phyloP scores from a whole-genome alignment of 78 protist genomes.

The Dictyostelium capitatum region DNA sequence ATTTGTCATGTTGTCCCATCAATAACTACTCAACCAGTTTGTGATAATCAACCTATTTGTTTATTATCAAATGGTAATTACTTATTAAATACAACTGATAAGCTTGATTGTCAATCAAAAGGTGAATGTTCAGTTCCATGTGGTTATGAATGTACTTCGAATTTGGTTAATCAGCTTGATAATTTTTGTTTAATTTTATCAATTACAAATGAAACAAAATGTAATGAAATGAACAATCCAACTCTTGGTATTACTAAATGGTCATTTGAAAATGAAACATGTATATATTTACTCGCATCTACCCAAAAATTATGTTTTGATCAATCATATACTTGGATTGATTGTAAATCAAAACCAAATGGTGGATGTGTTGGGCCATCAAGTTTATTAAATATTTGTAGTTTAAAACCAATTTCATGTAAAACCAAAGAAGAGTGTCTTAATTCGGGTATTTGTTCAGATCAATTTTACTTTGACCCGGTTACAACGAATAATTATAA shows the following conservation, averaged over 20 bases:
- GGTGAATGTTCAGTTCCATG: background rate
- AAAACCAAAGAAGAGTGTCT: background rate
- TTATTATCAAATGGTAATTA: background rate
- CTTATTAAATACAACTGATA: background rate
- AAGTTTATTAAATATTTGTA: background rate
- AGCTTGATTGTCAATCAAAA: background rate
- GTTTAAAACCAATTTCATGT: background rate
- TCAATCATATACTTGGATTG: background rate
- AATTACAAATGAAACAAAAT: background rate
- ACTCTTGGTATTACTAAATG: background rate
- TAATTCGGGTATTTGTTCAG: background rate
- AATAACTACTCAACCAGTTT: background rate
- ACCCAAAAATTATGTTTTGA: background rate
- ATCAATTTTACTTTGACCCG: background rate
- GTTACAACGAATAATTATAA: no score
- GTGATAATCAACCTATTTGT: background rate
- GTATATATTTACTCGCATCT: background rate
- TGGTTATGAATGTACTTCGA: background rate
- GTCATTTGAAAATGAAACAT: background rate
- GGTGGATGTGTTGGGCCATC: background rate
- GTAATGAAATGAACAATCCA: background rate
- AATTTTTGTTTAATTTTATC: background rate
- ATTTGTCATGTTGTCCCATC: background rate
- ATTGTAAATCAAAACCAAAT: background rate
- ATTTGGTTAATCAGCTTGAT: background rate